Evolutionary conservation across 257 asterid genomes (phyloP).

Genomic region (Salvia rosmarinus): DNA sequence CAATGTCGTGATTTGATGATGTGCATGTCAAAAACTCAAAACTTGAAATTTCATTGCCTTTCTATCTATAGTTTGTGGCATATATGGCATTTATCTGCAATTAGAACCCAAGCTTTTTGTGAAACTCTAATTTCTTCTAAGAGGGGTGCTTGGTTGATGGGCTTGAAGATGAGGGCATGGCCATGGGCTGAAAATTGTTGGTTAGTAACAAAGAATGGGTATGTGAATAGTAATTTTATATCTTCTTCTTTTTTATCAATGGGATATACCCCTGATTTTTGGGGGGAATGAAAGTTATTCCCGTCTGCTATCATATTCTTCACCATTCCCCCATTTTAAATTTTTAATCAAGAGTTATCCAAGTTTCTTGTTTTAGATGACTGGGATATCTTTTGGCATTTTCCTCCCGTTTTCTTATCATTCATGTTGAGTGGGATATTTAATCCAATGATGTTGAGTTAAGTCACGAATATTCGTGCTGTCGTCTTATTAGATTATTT

Average conservation of each 20-base stretch:
- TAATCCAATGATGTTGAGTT: conserved; percentile 10
- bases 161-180: not conserved
- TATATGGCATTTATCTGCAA: conserved; percentile 8
- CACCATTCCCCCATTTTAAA: not conserved
- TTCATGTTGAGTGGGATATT: conserved; percentile 24
- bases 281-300: not conserved
- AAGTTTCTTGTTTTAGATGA: not conserved
- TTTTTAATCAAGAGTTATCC: not conserved
- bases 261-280: not conserved
- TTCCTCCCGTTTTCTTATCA: conserved; percentile 8
- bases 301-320: not conserved
- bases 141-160: not conserved
- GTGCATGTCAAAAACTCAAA: not conserved
- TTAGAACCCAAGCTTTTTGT: not conserved
- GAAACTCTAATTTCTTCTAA: not conserved
- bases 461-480: not conserved
- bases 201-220: not conserved
- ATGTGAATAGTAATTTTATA: not conserved
- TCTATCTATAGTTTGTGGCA: not conserved
- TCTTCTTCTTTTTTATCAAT: not conserved
- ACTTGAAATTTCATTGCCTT: conserved; percentile 5
- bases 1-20: not conserved
- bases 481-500: conserved; percentile 33
- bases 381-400: conserved; percentile 3
- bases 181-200: not conserved